A percentile compares a stretch with the other conserved stretches of the same genome.
Conservation (phyloP, 1,139 yeast species). For the Hansenula sp. region DNA sequence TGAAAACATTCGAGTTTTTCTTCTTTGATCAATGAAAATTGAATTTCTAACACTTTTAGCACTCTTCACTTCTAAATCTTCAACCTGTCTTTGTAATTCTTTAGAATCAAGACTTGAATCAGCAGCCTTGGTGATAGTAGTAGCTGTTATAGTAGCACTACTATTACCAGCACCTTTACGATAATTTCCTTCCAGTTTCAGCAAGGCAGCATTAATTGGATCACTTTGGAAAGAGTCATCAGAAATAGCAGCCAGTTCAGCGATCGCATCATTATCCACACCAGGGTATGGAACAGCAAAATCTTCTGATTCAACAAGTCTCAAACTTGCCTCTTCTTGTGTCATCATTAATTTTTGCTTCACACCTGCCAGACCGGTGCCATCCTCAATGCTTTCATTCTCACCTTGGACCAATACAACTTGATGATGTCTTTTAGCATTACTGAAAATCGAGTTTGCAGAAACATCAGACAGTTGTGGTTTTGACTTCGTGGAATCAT, state of each 20-base stretch:
- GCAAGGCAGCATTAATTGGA: slow-evolving; percentile 73
- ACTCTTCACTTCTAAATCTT: slow-evolving; percentile 24
- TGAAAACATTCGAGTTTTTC: slow-evolving; percentile 28
- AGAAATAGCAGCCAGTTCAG: slow-evolving; percentile 75
- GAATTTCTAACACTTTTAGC: slow-evolving; percentile 24
- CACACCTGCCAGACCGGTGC: slow-evolving; percentile 1
- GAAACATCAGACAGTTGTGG: slow-evolving; percentile 8
- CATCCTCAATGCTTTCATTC: slow-evolving; percentile 4
- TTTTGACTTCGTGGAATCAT: slow-evolving; percentile 4
- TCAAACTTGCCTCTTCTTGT: slow-evolving; percentile 2
- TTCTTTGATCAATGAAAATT: slow-evolving; percentile 31
- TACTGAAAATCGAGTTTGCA: slow-evolving; percentile 17
- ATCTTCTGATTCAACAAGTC: slow-evolving; percentile 27
- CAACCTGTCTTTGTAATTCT: slow-evolving; percentile 26
- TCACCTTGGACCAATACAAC: slow-evolving; percentile 10
- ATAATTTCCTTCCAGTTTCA: slow-evolving; percentile 71
- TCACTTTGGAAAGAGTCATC: slow-evolving; percentile 67
- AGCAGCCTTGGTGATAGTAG: slow-evolving; percentile 3
- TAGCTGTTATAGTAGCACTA: not conserved
- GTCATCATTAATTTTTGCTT: slow-evolving; percentile 5
- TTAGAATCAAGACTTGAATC: slow-evolving; percentile 14
- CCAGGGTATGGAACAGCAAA: slow-evolving; percentile 49
- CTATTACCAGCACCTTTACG: slow-evolving; percentile 11
- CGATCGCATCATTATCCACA: slow-evolving; percentile 56
- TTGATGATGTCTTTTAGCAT: slow-evolving; percentile 13